Evolutionary conservation across 129 eudicot species (phyloP), one percentile per base, ranked within the genome.

Genomic region (Oenanthe sinensis): DNA sequence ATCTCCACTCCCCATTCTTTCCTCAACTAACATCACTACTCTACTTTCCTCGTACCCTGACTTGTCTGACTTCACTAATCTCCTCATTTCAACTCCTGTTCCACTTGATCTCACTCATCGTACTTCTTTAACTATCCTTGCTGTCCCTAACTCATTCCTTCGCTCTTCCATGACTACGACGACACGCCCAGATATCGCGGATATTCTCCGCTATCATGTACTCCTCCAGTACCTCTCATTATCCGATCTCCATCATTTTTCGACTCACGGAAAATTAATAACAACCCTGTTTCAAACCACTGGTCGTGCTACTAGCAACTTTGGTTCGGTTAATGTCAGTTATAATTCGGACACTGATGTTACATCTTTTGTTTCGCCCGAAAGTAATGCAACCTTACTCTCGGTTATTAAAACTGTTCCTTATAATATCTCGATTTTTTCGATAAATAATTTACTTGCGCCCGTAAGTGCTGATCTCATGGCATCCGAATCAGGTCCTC

Each of bases 251-350:
- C 80, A 74, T 26, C 87, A 26, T 17, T 39, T 89, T 17, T 89
- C 96, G 0, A 80, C 86, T 5, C 8, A 87, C 78, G 97, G 98
- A 0, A 85, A 86, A 68, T 86, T 88, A 54, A 17, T 93, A 81
- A 82, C 98, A 65, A 93, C 98, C n/a, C 92, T 93, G 67, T 84
- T 88, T 81, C 94, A 88, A 43, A 84, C 96, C 78, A 93, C 98
- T 76, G 96, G 96, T 78, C 91, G 91, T 16, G 93, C 97, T 71
- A 69, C 89, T 74, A 81, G 50, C 76, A 76, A 87, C 50, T 85
- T 89, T 77, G 97, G 96, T 33, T 81, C 81, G 2, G 81, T 93
- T 71, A 93, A 93, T 79, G 39, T 88, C 74, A 93, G 91, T 36
- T 78, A 71, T 76, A 79, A 87, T 78, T 71, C 80, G 15, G 5